A percentile compares a stretch with the other conserved stretches of the same genome.
Evolutionary conservation across 164 flowering plant genomes (phyloP).

Genomic region (Pachysandra terminalis): DNA sequence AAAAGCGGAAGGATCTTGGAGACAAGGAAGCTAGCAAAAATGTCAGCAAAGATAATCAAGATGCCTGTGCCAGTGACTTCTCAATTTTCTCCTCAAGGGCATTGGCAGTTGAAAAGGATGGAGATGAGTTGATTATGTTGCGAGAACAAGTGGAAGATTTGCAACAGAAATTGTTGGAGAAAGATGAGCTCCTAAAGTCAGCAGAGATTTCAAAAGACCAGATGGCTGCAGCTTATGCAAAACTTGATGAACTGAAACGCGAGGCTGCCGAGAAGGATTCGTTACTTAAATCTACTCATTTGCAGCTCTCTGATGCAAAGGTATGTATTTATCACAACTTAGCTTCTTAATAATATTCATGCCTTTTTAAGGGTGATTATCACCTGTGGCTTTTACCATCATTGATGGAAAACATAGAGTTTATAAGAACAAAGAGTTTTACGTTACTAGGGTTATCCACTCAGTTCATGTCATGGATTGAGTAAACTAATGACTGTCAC

Average conservation of each 20-base stretch:
- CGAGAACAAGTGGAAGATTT: constrained; percentile 69
- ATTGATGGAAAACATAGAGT: neutral
- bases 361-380: neutral
- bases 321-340: constrained; percentile 24
- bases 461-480: neutral
- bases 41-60: constrained; percentile 21
- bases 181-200: constrained; percentile 71
- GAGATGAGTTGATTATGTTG: constrained; percentile 56
- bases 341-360: no score
- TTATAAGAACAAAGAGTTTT: neutral
- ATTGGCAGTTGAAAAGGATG: constrained; percentile 50
- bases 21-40: constrained; percentile 41
- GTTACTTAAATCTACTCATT: constrained; percentile 54
- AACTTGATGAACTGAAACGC: constrained; percentile 50
- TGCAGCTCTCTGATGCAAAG: constrained; percentile 83
- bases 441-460: neutral
- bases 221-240: constrained; percentile 33
- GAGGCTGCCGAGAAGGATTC: constrained; percentile 68
- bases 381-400: neutral
- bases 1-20: constrained; percentile 47
- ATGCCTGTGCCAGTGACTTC: constrained; percentile 37
- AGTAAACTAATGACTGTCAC: neutral
- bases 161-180: constrained; percentile 61
- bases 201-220: constrained; percentile 50
- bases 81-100: constrained; percentile 47